Conservation (phyloP, 345 rosid genomes). For the Lepidium aucheri region DNA sequence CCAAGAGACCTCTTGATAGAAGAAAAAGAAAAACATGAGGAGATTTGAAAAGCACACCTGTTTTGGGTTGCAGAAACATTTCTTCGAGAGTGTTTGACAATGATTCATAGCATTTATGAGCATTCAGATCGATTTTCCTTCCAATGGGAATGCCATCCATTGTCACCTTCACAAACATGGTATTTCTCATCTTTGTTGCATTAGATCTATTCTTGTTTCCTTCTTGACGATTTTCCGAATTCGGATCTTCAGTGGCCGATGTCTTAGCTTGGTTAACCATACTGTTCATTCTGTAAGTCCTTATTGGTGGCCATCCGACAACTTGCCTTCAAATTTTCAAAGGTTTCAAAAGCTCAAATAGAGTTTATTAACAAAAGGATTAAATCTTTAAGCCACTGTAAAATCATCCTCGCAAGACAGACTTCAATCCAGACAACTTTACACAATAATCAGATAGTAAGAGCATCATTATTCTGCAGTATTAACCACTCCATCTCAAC, state of each 20-base stretch:
- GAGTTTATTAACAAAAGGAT: background rate
- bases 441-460: background rate
- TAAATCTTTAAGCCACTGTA: background rate
- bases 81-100: slow-evolving; percentile 61
- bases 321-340: slow-evolving; percentile 44
- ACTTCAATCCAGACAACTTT: background rate
- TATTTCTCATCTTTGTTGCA: slow-evolving; percentile 34
- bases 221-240: slow-evolving; percentile 30
- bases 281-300: slow-evolving; percentile 69
- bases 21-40: background rate
- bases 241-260: slow-evolving; percentile 38
- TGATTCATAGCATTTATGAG: slow-evolving; percentile 60
- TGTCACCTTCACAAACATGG: slow-evolving; percentile 76
- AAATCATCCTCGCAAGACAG: background rate
- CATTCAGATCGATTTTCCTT: slow-evolving; percentile 73
- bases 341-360: background rate
- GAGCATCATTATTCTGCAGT: background rate
- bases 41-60: slow-evolving; percentile 15
- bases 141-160: slow-evolving; percentile 96
- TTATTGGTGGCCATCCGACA: slow-evolving; percentile 98
- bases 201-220: slow-evolving; percentile 21
- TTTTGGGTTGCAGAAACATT: slow-evolving; percentile 51
- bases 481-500: background rate
- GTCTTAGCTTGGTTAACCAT: slow-evolving; percentile 64
- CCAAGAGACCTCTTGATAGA: background rate